Conservation (phyloP, 805 yeast species). For the Pichia kluyveri region DNA sequence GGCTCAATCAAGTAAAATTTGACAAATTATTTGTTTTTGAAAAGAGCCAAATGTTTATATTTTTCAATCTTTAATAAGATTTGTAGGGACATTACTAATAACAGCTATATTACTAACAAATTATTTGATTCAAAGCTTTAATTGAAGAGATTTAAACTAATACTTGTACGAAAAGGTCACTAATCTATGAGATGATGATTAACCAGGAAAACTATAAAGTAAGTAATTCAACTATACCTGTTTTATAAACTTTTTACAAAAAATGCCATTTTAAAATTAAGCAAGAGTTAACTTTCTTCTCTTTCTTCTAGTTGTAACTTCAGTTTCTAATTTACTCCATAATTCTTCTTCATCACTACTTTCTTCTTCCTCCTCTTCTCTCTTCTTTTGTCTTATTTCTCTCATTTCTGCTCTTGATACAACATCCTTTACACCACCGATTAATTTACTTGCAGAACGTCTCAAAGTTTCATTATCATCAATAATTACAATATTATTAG, state of each 20-base stretch:
- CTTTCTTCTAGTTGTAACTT: conserved; percentile 20
- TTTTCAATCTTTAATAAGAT: too few relatives aligned
- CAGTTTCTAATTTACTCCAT: conserved; percentile 23
- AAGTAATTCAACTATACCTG: too few relatives aligned
- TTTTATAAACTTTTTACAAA: neutral
- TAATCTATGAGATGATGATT: too few relatives aligned
- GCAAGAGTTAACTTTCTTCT: conserved; percentile 16
- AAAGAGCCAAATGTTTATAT: too few relatives aligned
- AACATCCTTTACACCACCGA: conserved; percentile 10
- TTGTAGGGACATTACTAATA: too few relatives aligned
- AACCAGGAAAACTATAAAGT: too few relatives aligned
- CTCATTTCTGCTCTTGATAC: conserved; percentile 1
- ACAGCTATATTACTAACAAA: too few relatives aligned
- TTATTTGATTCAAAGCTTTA: too few relatives aligned
- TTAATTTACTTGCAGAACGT: conserved; percentile 11
- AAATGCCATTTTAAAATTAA: neutral
- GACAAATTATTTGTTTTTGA: too few relatives aligned
- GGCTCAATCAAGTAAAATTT: too few relatives aligned
- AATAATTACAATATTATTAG: conserved; percentile 42
- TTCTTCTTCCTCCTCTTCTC: conserved; percentile 26
- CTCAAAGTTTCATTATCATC: conserved; percentile 33
- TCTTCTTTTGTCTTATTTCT: conserved; percentile 32
- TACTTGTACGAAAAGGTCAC: too few relatives aligned
- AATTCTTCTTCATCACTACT: conserved; percentile 26
- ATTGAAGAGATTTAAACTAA: too few relatives aligned